A percentile compares a stretch with the other conserved stretches of the same genome.
Conservation (phyloP, 1,284 basidiomycete genomes). For the Omphalotus olearius region DNA sequence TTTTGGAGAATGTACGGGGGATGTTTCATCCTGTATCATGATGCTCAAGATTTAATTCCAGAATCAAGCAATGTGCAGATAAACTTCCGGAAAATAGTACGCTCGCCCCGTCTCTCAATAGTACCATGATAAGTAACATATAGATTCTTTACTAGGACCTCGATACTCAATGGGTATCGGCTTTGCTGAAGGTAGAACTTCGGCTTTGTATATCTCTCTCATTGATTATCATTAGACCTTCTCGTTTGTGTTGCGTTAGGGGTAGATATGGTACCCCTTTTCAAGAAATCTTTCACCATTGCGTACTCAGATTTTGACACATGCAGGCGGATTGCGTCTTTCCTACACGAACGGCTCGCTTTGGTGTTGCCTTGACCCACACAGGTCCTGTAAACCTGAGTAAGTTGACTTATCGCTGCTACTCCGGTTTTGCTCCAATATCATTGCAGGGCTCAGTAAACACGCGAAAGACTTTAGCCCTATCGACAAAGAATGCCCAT, state of each 20-base stretch:
- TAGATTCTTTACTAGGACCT: conserved; percentile 49
- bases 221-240: conserved; percentile 50
- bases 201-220: background rate
- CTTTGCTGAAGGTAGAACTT: conserved; percentile 71
- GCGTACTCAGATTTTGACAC: background rate
- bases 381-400: conserved; percentile 77
- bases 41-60: conserved; percentile 24
- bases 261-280: conserved; percentile 69
- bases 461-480: conserved; percentile 63
- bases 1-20: conserved; percentile 77
- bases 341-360: conserved; percentile 82
- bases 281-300: background rate
- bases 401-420: conserved; percentile 28
- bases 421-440: conserved; percentile 6
- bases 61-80: conserved; percentile 76
- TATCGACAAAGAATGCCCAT: conserved; percentile 74
- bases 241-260: conserved; percentile 86
- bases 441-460: conserved; percentile 51
- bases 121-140: conserved; percentile 6
- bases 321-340: conserved; percentile 83
- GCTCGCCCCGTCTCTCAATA: conserved; percentile 23
- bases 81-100: conserved; percentile 69
- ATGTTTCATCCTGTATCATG: background rate
- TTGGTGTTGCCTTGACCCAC: conserved; percentile 80
- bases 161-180: conserved; percentile 87